Percentiles rank a stretch among this genome's conserved stretches.
phyloP scores from a whole-genome alignment of 495 filamentous ascomycete genomes.

The Neurospora sp. region DNA sequence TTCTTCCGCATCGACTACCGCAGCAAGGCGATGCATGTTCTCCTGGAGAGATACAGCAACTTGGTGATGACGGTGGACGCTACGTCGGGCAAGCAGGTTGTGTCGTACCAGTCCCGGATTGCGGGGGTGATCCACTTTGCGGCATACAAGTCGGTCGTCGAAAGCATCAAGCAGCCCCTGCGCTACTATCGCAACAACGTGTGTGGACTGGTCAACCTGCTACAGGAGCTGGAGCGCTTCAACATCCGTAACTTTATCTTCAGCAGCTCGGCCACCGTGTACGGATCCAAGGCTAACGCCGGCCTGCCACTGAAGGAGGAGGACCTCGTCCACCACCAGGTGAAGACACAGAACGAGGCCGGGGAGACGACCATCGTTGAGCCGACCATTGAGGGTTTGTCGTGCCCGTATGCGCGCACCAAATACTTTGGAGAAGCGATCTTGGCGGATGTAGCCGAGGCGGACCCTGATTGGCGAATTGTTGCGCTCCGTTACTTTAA shows the following conservation, averaged over 20 bases:
- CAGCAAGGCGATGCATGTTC: constrained; percentile 21
- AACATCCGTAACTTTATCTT: constrained; percentile 59
- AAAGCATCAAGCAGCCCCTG: constrained; percentile 42
- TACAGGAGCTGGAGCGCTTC: constrained; percentile 43
- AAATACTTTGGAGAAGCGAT: constrained; percentile 61
- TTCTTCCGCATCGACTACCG: constrained; percentile 51
- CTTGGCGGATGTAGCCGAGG: constrained; percentile 48
- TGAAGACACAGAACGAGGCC: constrained; percentile 20
- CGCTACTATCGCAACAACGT: constrained; percentile 61
- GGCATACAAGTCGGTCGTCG: constrained; percentile 46
- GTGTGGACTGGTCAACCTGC: constrained; percentile 51
- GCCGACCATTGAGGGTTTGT: constrained; percentile 38
- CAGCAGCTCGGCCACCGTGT: constrained; percentile 54
- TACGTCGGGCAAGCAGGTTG: constrained; percentile 30
- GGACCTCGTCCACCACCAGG: constrained; percentile 47
- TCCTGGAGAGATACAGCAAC: constrained; percentile 19
- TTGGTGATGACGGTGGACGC: constrained; percentile 27
- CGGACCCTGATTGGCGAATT: constrained; percentile 51
- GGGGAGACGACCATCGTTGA: not conserved
- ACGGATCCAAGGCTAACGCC: constrained; percentile 45
- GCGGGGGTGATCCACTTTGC: constrained; percentile 56
- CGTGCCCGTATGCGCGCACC: constrained; percentile 55
- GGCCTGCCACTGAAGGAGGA: constrained; percentile 49
- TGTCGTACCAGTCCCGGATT: constrained; percentile 40
- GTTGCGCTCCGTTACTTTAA: constrained; percentile 60